A percentile compares a stretch with the other conserved stretches of the same genome.
Conservation (phyloP, 2,329 filamentous ascomycete genomes). For the Ambrosiella xylebori region DNA sequence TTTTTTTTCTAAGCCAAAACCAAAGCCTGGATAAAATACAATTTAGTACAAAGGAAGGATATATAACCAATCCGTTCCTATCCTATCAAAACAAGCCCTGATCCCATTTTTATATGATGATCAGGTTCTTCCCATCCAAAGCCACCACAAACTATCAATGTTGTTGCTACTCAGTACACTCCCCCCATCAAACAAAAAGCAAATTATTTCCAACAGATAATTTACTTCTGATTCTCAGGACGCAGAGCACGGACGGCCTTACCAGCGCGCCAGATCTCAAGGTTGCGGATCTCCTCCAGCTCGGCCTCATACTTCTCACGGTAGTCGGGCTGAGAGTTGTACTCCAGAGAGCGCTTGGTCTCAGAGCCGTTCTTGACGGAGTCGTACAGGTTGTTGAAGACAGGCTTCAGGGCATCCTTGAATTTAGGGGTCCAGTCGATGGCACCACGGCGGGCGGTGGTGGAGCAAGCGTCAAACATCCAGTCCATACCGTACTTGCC, state of each 20-base stretch:
- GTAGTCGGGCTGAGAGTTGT: conserved; percentile 93
- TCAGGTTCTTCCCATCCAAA: background rate
- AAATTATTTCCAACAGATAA: background rate
- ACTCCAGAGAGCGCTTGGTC: conserved; percentile 91
- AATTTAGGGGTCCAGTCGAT: conserved; percentile 97
- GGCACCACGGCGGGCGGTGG: conserved; percentile 91
- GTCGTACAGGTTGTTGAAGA: conserved; percentile 96
- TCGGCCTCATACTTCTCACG: conserved; percentile 93
- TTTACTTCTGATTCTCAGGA: conserved; percentile 71
- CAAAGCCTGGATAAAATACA: conserved; percentile 11
- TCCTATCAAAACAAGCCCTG: conserved; percentile 10
- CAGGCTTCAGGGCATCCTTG: conserved; percentile 96
- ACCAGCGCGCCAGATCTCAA: conserved; percentile 98
- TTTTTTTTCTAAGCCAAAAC: conserved; percentile 11
- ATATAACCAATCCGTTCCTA: conserved; percentile 8
- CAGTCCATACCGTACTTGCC: conserved; percentile 98
- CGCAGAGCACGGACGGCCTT: conserved; percentile 86
- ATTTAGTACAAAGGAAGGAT: conserved; percentile 12
- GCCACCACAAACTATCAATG: conserved; percentile 1
- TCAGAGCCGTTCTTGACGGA: conserved; percentile 79
- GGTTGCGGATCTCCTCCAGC: conserved; percentile 92
- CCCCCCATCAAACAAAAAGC: background rate
- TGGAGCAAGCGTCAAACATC: conserved; percentile 99
- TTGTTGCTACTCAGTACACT: conserved; percentile 10
- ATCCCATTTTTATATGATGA: background rate